Conservation (phyloP, 768 basidiomycete species). For the Tricholomella constricta region DNA sequence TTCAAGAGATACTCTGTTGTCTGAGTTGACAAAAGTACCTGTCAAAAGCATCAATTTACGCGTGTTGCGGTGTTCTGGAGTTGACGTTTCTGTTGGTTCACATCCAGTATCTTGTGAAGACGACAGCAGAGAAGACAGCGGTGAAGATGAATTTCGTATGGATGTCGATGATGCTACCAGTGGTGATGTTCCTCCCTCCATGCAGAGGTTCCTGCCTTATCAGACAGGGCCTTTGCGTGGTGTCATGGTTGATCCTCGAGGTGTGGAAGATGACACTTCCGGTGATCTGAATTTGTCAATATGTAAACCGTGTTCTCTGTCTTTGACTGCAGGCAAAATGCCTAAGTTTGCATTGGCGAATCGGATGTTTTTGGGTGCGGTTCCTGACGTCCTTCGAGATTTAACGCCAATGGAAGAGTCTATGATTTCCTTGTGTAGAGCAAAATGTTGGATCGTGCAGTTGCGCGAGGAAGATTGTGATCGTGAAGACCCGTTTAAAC, state of each 20-base stretch:
- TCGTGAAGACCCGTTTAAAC: conserved; percentile 11
- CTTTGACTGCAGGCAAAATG: conserved; percentile 12
- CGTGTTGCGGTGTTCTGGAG: too few relatives aligned
- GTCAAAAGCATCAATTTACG: too few relatives aligned
- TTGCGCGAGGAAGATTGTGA: conserved; percentile 21
- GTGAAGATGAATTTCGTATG: too few relatives aligned
- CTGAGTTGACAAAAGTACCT: too few relatives aligned
- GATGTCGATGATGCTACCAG: too few relatives aligned
- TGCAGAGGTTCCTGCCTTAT: too few relatives aligned
- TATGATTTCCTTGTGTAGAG: conserved; percentile 38
- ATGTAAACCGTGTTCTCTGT: conserved; percentile 23
- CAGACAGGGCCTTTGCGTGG: neutral
- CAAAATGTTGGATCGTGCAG: conserved; percentile 39
- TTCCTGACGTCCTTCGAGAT: conserved; percentile 31
- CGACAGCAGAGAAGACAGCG: too few relatives aligned
- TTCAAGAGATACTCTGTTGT: too few relatives aligned
- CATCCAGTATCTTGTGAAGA: too few relatives aligned
- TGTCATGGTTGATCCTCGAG: neutral
- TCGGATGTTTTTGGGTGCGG: conserved; percentile 26
- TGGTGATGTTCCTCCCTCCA: too few relatives aligned
- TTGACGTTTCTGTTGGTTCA: too few relatives aligned
- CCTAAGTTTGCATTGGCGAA: conserved; percentile 36
- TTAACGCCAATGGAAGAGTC: conserved; percentile 40
- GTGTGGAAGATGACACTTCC: neutral
- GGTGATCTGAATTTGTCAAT: neutral